Percentiles rank a stretch among this genome's conserved stretches.
These are phyloP conservation scores for Boehmeria nivea DNA, from an alignment of 306 rosid genomes.

Conservation along the genomic window DNA sequence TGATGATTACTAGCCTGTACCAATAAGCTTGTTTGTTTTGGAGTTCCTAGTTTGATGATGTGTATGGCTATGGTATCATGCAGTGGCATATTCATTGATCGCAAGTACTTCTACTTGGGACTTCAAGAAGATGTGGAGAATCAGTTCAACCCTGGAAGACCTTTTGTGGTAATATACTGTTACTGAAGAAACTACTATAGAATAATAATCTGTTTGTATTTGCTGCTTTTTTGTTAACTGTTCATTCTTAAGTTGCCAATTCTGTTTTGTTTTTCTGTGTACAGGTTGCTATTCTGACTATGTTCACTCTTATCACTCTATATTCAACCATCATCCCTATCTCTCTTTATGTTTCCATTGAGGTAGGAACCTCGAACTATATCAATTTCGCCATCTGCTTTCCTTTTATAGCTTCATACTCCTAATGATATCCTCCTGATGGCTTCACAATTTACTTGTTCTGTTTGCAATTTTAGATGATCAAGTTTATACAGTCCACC, in stretches of 20 bases:
- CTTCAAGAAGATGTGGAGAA: constrained; percentile 51
- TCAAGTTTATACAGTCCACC: constrained; percentile 89
- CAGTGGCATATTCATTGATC: constrained; percentile 75
- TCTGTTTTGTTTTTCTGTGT: constrained; percentile 19
- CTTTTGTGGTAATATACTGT: constrained; percentile 59
- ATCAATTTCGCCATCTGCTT: too few species aligned
- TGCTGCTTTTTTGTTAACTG: too few species aligned
- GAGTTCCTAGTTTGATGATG: constrained; percentile 5
- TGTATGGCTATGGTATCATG: constrained; percentile 22
- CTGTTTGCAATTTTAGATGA: constrained; percentile 59
- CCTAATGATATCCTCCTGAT: constrained; percentile 1
- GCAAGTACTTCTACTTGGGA: constrained; percentile 70
- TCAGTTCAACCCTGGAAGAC: constrained; percentile 71
- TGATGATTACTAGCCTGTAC: constrained; percentile 21
- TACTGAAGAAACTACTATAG: constrained; percentile 21
- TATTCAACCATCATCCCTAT: constrained; percentile 95
- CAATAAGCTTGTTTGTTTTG: constrained; percentile 1
- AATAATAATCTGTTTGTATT: constrained; percentile 6
- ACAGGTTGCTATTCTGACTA: constrained; percentile 76
- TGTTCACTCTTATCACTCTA: constrained; percentile 89
- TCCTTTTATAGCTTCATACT: constrained; percentile 12
- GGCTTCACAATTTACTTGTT: constrained; percentile 18
- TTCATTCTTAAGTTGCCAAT: too few species aligned
- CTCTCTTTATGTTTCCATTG: constrained; percentile 95
- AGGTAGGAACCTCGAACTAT: constrained; percentile 47